phyloP scores from a whole-genome alignment of 1,284 basidiomycete genomes.

The Ustilago crameri region DNA sequence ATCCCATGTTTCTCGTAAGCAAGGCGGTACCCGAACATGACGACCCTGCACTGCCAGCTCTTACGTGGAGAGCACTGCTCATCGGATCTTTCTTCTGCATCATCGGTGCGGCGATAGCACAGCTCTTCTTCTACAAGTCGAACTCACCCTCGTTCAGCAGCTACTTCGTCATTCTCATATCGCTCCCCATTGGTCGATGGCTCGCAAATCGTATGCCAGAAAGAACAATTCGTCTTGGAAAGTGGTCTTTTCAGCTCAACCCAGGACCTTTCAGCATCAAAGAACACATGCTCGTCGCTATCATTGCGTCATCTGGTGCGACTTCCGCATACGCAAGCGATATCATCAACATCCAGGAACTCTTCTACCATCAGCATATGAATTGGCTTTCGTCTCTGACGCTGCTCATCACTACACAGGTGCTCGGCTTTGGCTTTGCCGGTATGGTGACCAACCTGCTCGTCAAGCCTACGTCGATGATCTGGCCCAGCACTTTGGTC shows the following conservation, averaged over 20 bases:
- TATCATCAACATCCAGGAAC: constrained; percentile 68
- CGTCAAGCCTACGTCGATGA: constrained; percentile 66
- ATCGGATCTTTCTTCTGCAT: constrained; percentile 72
- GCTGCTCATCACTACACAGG: constrained; percentile 65
- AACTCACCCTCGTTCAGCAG: constrained; percentile 70
- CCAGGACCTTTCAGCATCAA: constrained; percentile 72
- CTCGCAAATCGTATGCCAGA: constrained; percentile 65
- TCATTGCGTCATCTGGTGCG: constrained; percentile 70
- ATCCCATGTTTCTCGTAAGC: constrained; percentile 55
- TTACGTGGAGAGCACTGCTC: constrained; percentile 72
- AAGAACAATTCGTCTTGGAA: constrained; percentile 61
- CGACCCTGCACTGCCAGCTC: constrained; percentile 71
- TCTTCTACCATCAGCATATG: constrained; percentile 67
- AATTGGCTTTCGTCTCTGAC: constrained; percentile 57
- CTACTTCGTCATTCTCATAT: constrained; percentile 73
- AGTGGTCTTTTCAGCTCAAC: constrained; percentile 69
- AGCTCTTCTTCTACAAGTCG: constrained; percentile 66
- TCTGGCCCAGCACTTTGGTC: constrained; percentile 71
- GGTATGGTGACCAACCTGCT: constrained; percentile 65
- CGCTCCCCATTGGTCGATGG: constrained; percentile 70
- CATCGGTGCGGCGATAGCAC: constrained; percentile 70
- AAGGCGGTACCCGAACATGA: constrained; percentile 72
- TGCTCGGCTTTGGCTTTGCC: constrained; percentile 67
- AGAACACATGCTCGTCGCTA: constrained; percentile 69
- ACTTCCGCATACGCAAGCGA: constrained; percentile 66